Evolutionary conservation across 2,329 filamentous ascomycete genomes (phyloP), one percentile per base, ranked within the genome.

Genomic region (Mycocentrospora acerina): DNA sequence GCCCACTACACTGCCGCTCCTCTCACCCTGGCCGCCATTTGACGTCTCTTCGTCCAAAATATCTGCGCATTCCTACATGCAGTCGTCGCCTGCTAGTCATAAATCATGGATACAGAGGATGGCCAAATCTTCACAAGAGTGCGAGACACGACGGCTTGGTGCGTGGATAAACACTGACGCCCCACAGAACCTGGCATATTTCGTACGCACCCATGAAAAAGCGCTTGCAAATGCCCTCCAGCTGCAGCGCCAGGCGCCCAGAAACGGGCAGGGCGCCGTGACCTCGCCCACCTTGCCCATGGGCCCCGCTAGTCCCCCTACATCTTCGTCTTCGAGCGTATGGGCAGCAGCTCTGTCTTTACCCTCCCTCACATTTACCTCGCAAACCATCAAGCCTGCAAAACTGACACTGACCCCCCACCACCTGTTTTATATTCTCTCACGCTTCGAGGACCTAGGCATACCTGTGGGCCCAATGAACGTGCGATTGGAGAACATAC

Each of bases 201-300:
- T 95, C 71, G 90, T 98, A 71, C 89, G 90, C 48, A 95, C 90
- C 39, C 90, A 98, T 75, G 93, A 98, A 72, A 95, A 95, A 73
- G 91, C 90, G 25, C 81, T 98, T 48, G 93, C 93, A 64, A 97
- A 97, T 74, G 91, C 91, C 58, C 76, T 96, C 48, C 91, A 96
- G 69, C 78, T 94, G 57, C 85, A 85, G 67, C 82, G 88, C 57
- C 84, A 88, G 59, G 79, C 81, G 47, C 73, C 77, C 27, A 85
- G 84, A 58, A 82, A 90, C 81, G 60, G 59, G 39, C 83, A 85
- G 44, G 55, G 64, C 37, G 65, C 62, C 44, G 52, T 42, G 13
- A 46, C 55, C 24, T 59, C 64, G 12, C 61, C 65, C 24, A 64
- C 71, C 14, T 68, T 69, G 33, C 75, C 62, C 26, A 54, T 52